These are phyloP conservation scores for Viola odorata DNA, from an alignment of 345 rosid genomes.

Conservation along the genomic window DNA sequence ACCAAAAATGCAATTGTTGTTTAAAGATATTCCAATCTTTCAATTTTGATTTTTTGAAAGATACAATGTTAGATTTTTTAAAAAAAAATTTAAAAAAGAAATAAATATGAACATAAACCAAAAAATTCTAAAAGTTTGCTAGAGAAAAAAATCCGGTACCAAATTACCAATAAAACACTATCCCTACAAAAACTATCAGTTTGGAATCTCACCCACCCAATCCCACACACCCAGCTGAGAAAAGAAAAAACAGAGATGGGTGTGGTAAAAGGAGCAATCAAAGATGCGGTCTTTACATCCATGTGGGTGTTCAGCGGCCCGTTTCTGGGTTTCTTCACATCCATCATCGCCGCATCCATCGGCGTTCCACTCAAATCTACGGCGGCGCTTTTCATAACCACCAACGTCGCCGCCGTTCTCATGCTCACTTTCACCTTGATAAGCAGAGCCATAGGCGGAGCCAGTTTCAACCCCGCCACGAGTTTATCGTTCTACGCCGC, in stretches of 20 bases:
- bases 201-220: too few relatives aligned
- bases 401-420: constrained; percentile 15
- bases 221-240: too few relatives aligned
- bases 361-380: constrained; percentile 14
- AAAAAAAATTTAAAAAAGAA: too few relatives aligned
- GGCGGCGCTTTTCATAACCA: constrained; percentile 12
- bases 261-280: constrained; percentile 12
- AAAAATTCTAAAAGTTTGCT: too few relatives aligned
- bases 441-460: constrained; percentile 23
- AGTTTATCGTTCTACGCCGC: constrained; percentile 15
- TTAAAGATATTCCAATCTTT: too few relatives aligned
- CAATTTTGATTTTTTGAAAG: too few relatives aligned
- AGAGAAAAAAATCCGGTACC: too few relatives aligned
- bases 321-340: constrained; percentile 9
- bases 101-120: too few relatives aligned
- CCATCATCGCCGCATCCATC: constrained; percentile 3
- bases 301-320: constrained; percentile 26
- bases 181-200: too few relatives aligned
- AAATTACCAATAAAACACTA: too few relatives aligned
- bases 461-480: constrained; percentile 25
- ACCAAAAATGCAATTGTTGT: too few relatives aligned
- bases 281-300: constrained; percentile 19
- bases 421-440: constrained; percentile 19
- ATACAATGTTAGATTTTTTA: too few relatives aligned
- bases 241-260: constrained; percentile 7